Base-by-base conservation (phyloP, 441 rosid species). In the Theobroma grandiflorum region DNA sequence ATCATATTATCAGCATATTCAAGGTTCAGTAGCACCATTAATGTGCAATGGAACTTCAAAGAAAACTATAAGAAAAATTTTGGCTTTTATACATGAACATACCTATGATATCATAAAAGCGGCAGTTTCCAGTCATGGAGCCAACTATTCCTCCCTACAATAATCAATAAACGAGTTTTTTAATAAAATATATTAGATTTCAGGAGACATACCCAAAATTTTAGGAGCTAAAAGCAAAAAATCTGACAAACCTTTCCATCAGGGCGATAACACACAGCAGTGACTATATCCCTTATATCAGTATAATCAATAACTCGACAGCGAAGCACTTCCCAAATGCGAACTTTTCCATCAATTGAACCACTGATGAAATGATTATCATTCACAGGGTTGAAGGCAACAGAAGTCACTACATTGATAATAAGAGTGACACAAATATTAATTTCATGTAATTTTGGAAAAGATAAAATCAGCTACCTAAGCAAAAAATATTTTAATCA, bases 311-410 rank as follows among this genome's bases (percentile, higher is more conserved):
- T 85, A 77, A 92, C 94, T 45, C 80, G 87, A 78, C 88, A 78
- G 15, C 72, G 80, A 10, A 78, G 85, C 10, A 88, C 84, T 78
- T 88, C 92, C 94, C 94, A 90, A 38, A 90, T 83, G 50, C 92
- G 92, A 59, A 90, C 88, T 86, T 85, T 91, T 3, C 95, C 95
- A 83, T 91, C 95, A 3, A 85, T 84, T 4, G 95, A 92, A 63
- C 95, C 94, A 8, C 89, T 90, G 74, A 92, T 89, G 82, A 92
- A 92, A 83, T 74, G 84, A 81, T 84, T 84, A 64, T 88, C 91
- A 84, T 92, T 90, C 80, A 87, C 82, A 64, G 95, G 95, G 79
- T 90, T 89, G 84, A 92, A 92, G 63, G 89, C 89, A 68, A 90
- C 90, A 79, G 90, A 86, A 42, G 95, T 90, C 72, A 91, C 95